These are phyloP conservation scores for Decorospora gaudefroyi DNA, from an alignment of 2,329 filamentous ascomycete genomes.

Conservation along the genomic window DNA sequence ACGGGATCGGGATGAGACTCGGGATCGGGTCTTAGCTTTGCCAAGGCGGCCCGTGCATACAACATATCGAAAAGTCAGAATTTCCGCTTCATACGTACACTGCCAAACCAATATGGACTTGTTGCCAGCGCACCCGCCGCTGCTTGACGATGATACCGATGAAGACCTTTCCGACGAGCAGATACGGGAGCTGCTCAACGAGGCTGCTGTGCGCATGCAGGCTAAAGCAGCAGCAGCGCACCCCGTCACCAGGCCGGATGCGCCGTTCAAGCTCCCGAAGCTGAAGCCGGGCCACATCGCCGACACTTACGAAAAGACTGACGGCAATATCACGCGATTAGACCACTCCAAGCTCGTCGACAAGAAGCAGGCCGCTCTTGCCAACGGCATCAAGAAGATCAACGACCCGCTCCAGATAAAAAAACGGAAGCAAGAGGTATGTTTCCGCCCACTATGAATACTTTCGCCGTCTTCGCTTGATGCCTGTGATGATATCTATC, in stretches of 20 bases:
- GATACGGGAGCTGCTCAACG: constrained; percentile 64
- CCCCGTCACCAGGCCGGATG: constrained; percentile 33
- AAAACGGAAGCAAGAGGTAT: constrained; percentile 58
- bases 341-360: constrained; percentile 58
- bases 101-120: constrained; percentile 44
- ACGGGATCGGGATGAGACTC: constrained; percentile 8
- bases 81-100: constrained; percentile 29
- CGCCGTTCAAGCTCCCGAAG: constrained; percentile 56
- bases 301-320: constrained; percentile 59
- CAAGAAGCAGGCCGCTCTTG: constrained; percentile 53
- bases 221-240: constrained; percentile 44
- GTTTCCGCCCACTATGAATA: constrained; percentile 14
- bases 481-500: constrained; percentile 75
- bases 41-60: constrained; percentile 31
- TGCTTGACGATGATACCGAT: constrained; percentile 42
- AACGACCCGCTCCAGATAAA: constrained; percentile 57
- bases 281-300: constrained; percentile 55
- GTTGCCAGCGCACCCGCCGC: constrained; percentile 44
- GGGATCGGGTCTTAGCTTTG: constrained; percentile 11
- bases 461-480: too few species aligned
- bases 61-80: constrained; percentile 32
- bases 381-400: constrained; percentile 58
- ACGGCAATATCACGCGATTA: constrained; percentile 58
- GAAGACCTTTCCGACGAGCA: constrained; percentile 65
- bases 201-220: constrained; percentile 64